Evolutionary conservation across 2,329 filamentous ascomycete genomes (phyloP), one percentile per base, ranked within the genome.

Genomic region (Metarhizium brunneum): DNA sequence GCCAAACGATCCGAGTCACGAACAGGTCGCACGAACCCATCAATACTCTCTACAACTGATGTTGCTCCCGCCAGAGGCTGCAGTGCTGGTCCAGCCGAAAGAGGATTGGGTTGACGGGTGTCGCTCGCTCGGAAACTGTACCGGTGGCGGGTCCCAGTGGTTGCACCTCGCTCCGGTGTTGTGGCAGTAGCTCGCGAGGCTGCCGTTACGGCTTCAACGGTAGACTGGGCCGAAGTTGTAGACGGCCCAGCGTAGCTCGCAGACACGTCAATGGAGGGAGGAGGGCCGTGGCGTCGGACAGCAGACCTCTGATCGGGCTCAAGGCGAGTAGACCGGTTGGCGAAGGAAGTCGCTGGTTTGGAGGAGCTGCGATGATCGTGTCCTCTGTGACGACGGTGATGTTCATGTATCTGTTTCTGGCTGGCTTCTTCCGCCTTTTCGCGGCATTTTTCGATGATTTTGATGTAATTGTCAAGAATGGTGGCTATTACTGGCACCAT

Each of bases 401-500:
- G 75, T 42, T 81, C 77, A 51, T 77, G 73, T 42, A 80, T 76
- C 63, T 84, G 79, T 64, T 89, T 88, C 65, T 84, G 79, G 66
- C 95, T 94, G 54, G 84, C 81, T 67, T 96, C 83, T 65, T 96
- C 91, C 35, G 86, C 86, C 73, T 90, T 89, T 68, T 94, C 90
- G 59, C 90, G 87, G 68, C 88, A 90, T 71, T 91, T 92, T 64
- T 97, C 92, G 61, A 96, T 86, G 58, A 96, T 90, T 68, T 95
- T 91, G 75, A 96, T 92, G 73, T 99, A 99, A 73, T 97, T 97
- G 74, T 96, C 91, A 58, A 99, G 84, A 54, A 99, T 96, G 50
- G 94, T 97, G 55, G 94, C 94, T 65, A 99, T 96, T 65, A 99
- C 94, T 2, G 94, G 94, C 4, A 99, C 94, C 89, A 99, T 96